A percentile compares a stretch with the other conserved stretches of the same genome.
Conservation (phyloP, 768 basidiomycete genomes). For the Panaeolus papilionaceus region DNA sequence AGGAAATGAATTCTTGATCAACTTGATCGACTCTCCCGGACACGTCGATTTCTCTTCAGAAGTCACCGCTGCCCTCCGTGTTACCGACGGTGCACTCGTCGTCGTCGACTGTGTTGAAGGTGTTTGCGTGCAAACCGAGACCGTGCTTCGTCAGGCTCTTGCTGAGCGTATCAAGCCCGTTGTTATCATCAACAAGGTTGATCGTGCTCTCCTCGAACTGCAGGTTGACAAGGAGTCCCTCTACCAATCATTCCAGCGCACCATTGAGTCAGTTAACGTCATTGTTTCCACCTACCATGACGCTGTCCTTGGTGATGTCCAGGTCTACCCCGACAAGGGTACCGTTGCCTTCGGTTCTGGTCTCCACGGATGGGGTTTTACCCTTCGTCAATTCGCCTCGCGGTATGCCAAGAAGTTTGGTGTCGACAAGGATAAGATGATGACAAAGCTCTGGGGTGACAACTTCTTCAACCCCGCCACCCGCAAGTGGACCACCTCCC, state of each 20-base stretch:
- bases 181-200: slow-evolving; percentile 99
- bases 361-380: slow-evolving; percentile 99
- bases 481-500: slow-evolving; percentile 92
- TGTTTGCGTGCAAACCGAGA: slow-evolving; percentile 99
- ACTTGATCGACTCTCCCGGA: slow-evolving; percentile 99
- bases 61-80: slow-evolving; percentile 99
- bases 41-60: slow-evolving; percentile 99
- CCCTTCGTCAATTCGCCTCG: slow-evolving; percentile 94
- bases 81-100: slow-evolving; percentile 99
- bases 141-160: slow-evolving; percentile 96
- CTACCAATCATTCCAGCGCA: slow-evolving; percentile 97
- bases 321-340: slow-evolving; percentile 98
- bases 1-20: slow-evolving; percentile 99
- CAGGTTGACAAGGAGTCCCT: slow-evolving; percentile 97
- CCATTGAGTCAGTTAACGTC: slow-evolving; percentile 97
- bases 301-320: slow-evolving; percentile 92
- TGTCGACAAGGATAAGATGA: slow-evolving; percentile 99
- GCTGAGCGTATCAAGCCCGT: slow-evolving; percentile 99
- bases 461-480: slow-evolving; percentile 99
- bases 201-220: slow-evolving; percentile 97
- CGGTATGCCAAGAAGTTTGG: slow-evolving; percentile 99
- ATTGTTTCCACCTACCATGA: slow-evolving; percentile 98
- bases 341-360: slow-evolving; percentile 99
- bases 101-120: slow-evolving; percentile 99
- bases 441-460: slow-evolving; percentile 98